phyloP scores from a whole-genome alignment of 2,329 filamentous ascomycete species.

The Fusarium nygamai region DNA sequence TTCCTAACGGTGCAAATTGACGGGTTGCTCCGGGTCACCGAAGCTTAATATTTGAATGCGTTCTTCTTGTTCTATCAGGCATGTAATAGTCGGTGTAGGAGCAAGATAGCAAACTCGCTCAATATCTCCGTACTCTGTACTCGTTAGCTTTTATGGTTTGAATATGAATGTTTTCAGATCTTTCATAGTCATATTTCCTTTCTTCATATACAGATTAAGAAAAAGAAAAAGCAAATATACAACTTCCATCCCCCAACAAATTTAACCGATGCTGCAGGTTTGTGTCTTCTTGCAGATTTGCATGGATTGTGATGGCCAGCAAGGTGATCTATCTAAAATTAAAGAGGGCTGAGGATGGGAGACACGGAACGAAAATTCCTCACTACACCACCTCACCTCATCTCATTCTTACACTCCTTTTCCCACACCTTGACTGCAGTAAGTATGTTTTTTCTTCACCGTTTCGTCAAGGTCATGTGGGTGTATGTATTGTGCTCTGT shows the following conservation, averaged over 20 bases:
- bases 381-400: background rate
- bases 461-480: constrained; percentile 24
- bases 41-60: background rate
- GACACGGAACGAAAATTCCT: background rate
- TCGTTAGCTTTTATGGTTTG: background rate
- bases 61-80: background rate
- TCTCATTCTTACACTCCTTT: background rate
- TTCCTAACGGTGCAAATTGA: constrained; percentile 17
- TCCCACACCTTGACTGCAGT: background rate
- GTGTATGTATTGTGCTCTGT: constrained; percentile 3
- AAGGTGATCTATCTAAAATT: background rate
- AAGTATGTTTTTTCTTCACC: constrained; percentile 12
- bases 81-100: background rate
- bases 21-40: constrained; percentile 16
- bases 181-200: background rate
- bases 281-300: background rate
- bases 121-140: background rate
- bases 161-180: background rate
- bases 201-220: background rate
- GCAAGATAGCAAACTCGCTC: background rate
- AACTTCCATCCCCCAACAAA: background rate
- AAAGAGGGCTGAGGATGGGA: background rate
- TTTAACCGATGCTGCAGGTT: background rate
- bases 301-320: background rate
- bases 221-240: background rate